Evolutionary conservation across 257 asterid genomes (phyloP), one percentile per base, ranked within the genome.

Genomic region (Cynanchum wilfordii): DNA sequence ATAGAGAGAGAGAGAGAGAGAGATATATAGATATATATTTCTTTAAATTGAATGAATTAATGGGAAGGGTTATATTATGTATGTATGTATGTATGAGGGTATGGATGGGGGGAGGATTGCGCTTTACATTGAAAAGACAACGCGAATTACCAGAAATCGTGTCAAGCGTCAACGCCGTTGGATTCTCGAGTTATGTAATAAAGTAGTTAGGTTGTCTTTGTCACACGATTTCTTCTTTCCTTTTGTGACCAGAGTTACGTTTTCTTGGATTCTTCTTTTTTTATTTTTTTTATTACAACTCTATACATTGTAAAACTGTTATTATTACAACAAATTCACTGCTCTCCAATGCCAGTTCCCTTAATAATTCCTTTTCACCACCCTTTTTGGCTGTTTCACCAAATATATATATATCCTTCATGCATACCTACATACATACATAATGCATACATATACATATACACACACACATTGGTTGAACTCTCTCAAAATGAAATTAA

Each of bases 81-180:
- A 38, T 38, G 42, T 30, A 38, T 38, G 42, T 38, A 38, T 38
- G 42, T 38, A 38, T 38, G 45, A 10, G 10, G 45, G 42, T n/a
- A n/a, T n/a, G 24, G 10, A 12, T 10, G 17, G 45, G 27, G 16
- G 10, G 38, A 42, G 76, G 73, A 83, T 75, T 83, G 76, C 87
- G 80, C 78, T 84, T 82, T 68, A 79, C 69, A 44, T 47, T 86
- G 91, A 88, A 47, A 52, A 69, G 95, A 88, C 95, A 66, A 58
- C 82, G 77, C 88, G 5, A 63, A 77, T 68, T 77, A 77, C 82
- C 79, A 63, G 59, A 81, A 72, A 47, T 78, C 79, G 85, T 79
- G 82, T 81, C 84, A 55, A 77, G 82, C 73, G 85, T 84, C 90
- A 84, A 76, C 83, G 85, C 88, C 85, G 85, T 84, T 81, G 54